Evolutionary conservation across 768 basidiomycete genomes (phyloP).

Genomic region (Tulasnella sp.): DNA sequence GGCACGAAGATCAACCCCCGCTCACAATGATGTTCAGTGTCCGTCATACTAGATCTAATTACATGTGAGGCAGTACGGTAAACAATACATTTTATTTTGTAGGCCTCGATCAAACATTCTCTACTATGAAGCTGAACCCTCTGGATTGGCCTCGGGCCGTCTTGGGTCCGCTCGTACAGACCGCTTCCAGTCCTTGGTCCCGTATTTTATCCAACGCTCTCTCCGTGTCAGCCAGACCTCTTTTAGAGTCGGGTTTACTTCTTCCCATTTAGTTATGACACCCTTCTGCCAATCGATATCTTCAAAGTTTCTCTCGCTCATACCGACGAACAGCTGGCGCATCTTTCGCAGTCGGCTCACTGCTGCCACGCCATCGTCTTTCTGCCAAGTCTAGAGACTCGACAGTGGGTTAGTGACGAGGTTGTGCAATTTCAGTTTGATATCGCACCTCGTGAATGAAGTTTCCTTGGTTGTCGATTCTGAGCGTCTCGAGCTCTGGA

Average conservation of each 20-base stretch:
- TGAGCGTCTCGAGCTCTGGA: slow-evolving; percentile 2
- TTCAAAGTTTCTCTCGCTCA: slow-evolving; percentile 1
- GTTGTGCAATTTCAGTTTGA: background rate
- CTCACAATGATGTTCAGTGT: too few species aligned
- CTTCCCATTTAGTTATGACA: background rate
- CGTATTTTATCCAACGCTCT: background rate
- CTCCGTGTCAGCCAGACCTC: background rate
- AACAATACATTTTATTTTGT: too few species aligned
- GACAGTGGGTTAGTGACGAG: background rate
- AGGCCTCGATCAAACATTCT: background rate
- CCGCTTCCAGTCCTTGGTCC: background rate
- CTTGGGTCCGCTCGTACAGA: background rate
- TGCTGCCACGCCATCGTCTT: background rate
- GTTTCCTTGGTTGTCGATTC: slow-evolving; percentile 2
- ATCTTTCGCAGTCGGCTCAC: background rate
- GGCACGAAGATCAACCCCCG: too few species aligned
- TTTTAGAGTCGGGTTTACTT: background rate
- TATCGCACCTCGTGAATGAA: background rate
- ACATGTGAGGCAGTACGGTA: too few species aligned
- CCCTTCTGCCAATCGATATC: background rate
- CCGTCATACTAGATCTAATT: too few species aligned
- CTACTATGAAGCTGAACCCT: background rate
- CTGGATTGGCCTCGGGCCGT: background rate
- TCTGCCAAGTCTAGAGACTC: background rate
- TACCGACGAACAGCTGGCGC: background rate